Base-by-base conservation (phyloP, 768 basidiomycete genomes). In the Termitomyces sp. region DNA sequence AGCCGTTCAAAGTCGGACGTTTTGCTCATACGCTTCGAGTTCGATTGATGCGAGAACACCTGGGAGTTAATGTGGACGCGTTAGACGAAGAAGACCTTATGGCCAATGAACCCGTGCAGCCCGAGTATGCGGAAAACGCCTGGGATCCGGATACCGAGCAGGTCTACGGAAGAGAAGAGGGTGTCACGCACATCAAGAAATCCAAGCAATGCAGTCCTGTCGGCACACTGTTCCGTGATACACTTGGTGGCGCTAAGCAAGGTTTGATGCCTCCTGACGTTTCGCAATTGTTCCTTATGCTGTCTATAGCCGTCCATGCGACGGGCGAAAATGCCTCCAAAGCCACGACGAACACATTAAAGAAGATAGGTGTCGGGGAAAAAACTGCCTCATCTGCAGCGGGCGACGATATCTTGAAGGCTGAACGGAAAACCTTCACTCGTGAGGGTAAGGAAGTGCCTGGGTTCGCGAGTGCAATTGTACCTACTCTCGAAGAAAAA, bases 1-100 rank as follows among this genome's bases (percentile, higher is more conserved):
- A 83, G 62, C 90, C 94, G 0, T 98, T 89, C 77, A 84, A 92
- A 79, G 96, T 98, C 56, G 97, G 97, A 19, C 87, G 96, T 24
- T 99, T 97, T 69, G 94, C 96, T 2, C 97, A 99, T 70, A 89
- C 90, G 3, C 78, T 99, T 11, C 87, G 97, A 6, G 79, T 98
- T 45, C 84, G 96, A 17, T 75, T 99, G 57, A 99, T 99, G 97
- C 80, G 90, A 59, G 97, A 99, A 66, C 97, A 99, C 66, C 77
- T 97, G 56, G 97, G 97, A 2, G 78, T 98, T 54, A 93, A 99
- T 66, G 94, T 98, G 30, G 97, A 99, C 66, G 79, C 83, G 2
- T 74, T 97, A 62, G 80, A 83, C 43, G 88, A 93, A 60, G 88
- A 89, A 51, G 85, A 90, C 50, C 70, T 86, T 19, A 81, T 80